Conservation (phyloP, 768 basidiomycete species). For the Coprinellus micaceus region DNA sequence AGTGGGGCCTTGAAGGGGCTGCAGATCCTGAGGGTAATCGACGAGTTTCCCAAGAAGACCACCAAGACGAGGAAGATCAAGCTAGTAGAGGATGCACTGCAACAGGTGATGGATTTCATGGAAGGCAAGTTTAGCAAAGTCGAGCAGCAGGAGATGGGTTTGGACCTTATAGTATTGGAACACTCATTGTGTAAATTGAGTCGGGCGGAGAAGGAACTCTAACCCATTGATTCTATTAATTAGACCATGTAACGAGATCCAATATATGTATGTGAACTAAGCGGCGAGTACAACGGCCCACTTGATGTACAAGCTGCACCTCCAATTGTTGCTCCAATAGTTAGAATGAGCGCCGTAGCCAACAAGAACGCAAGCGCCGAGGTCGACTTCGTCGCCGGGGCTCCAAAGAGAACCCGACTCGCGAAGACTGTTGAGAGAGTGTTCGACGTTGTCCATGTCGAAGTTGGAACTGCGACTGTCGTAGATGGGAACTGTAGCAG, state of each 20-base stretch:
- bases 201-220: not conserved
- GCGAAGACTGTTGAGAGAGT: not conserved
- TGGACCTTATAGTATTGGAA: not conserved
- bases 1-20: not conserved
- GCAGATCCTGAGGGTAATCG: not conserved
- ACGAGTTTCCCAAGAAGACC: not conserved
- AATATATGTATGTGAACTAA: no score
- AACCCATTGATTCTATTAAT: no score
- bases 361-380: not conserved
- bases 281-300: no score
- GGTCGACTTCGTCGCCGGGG: not conserved
- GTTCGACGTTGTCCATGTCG: not conserved
- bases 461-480: not conserved
- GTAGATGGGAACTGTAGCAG: not conserved
- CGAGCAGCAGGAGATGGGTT: not conserved
- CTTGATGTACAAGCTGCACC: no score
- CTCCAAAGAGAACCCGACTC: not conserved
- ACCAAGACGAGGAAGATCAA: not conserved
- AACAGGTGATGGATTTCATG: not conserved
- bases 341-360: not conserved
- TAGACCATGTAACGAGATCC: no score
- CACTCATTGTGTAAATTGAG: not conserved
- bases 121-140: not conserved
- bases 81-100: not conserved
- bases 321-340: no score